phyloP scores from a whole-genome alignment of 2,329 filamentous ascomycete genomes.

The Exophiala aquamarina region DNA sequence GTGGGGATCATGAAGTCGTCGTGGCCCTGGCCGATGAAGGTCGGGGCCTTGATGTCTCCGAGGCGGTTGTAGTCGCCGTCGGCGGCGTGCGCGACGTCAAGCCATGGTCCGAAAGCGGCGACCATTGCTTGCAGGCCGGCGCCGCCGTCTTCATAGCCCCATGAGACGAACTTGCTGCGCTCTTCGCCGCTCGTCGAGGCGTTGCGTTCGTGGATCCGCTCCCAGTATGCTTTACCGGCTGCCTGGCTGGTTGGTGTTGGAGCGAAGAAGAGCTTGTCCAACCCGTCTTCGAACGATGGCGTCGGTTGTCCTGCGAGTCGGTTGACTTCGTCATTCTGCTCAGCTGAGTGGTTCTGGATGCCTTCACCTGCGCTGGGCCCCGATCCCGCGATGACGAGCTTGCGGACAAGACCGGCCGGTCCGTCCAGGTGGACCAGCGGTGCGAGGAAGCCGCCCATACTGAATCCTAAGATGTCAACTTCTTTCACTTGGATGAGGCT shows the following conservation, averaged over 20 bases:
- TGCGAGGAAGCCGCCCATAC: constrained; percentile 49
- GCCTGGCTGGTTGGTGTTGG: too few relatives aligned
- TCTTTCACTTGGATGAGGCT: constrained; percentile 32
- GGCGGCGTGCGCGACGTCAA: not conserved
- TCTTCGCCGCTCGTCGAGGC: too few relatives aligned
- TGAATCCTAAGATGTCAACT: constrained; percentile 51
- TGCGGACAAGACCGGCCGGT: constrained; percentile 33
- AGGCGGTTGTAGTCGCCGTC: constrained; percentile 8
- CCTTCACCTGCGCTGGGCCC: constrained; percentile 33
- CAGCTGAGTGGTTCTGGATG: not conserved
- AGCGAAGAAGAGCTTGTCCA: not conserved
- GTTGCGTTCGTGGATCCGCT: not conserved
- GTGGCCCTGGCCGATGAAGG: constrained; percentile 1
- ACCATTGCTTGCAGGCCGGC: constrained; percentile 1
- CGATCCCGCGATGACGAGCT: constrained; percentile 47
- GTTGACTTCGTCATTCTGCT: not conserved
- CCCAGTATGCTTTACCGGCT: not conserved
- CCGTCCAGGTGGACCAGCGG: constrained; percentile 44
- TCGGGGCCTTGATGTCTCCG: constrained; percentile 1
- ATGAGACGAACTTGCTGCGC: too few relatives aligned
- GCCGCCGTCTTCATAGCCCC: not conserved
- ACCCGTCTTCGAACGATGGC: not conserved
- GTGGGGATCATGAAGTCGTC: constrained; percentile 1
- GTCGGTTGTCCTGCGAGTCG: not conserved
- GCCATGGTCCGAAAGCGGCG: constrained; percentile 1